A percentile compares a stretch with the other conserved stretches of the same genome.
Evolutionary conservation across 1,139 yeast species (phyloP).

Genomic region (Pichiaceae sp.): DNA sequence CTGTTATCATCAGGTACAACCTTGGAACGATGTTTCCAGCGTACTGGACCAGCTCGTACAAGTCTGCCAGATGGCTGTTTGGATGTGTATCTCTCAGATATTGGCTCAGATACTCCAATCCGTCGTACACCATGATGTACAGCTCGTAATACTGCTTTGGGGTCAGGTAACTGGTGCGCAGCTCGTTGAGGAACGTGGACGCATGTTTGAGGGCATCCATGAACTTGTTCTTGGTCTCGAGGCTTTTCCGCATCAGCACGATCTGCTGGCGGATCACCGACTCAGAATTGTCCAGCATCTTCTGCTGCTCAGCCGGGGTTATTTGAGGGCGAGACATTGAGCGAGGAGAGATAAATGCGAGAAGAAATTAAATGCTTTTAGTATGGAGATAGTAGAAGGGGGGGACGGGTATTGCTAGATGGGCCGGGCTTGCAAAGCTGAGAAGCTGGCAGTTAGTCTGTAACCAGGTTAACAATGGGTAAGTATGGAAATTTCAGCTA

Average conservation of each 20-base stretch:
- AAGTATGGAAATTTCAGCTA: too few species aligned
- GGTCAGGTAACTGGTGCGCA: constrained; percentile 64
- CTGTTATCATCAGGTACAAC: constrained; percentile 87
- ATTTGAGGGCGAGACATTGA: constrained; percentile 2
- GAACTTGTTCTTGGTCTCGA: constrained; percentile 56
- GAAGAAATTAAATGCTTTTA: neutral
- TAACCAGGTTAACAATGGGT: too few species aligned
- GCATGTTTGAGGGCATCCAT: constrained; percentile 89
- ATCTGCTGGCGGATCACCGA: constrained; percentile 63
- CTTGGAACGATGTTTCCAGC: constrained; percentile 92
- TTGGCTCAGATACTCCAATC: constrained; percentile 59
- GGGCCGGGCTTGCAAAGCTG: too few species aligned
- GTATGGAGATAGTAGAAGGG: too few species aligned
- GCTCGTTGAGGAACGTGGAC: constrained; percentile 71
- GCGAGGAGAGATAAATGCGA: neutral
- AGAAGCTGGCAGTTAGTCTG: too few species aligned
- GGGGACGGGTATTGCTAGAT: too few species aligned
- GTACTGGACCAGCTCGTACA: constrained; percentile 91
- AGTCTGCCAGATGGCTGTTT: constrained; percentile 74
- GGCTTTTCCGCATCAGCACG: constrained; percentile 65
- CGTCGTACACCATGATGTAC: constrained; percentile 79
- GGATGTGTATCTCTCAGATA: constrained; percentile 64
- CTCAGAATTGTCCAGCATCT: constrained; percentile 42
- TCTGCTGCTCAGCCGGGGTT: constrained; percentile 20
- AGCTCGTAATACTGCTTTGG: constrained; percentile 95